Evolutionary conservation across 2,329 filamentous ascomycete genomes (phyloP).

Genomic region (Sclerotinia spermophila): DNA sequence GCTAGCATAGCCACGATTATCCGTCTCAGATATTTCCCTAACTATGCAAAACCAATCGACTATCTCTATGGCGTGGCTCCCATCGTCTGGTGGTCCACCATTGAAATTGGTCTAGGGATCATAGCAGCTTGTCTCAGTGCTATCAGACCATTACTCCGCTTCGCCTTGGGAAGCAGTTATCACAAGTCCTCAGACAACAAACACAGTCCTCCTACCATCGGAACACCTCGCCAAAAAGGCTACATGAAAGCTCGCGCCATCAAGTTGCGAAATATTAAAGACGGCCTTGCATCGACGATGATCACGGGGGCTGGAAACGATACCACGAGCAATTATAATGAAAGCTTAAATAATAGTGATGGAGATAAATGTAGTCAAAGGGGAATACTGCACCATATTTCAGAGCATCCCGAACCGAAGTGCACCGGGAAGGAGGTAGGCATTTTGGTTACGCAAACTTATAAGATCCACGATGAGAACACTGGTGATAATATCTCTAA

Average conservation of each 20-base stretch:
- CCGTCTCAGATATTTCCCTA: constrained; percentile 8
- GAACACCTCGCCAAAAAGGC: background rate
- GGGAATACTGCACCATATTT: background rate
- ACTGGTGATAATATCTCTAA: background rate
- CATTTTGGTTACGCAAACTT: constrained; percentile 5
- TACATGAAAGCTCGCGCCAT: constrained; percentile 3
- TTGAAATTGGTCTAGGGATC: constrained; percentile 7
- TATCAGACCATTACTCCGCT: background rate
- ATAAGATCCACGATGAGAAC: background rate
- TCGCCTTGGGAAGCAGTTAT: background rate
- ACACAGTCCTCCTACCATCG: background rate
- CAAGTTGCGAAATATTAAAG: constrained; percentile 1
- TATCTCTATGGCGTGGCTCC: constrained; percentile 14
- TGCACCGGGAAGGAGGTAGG: background rate
- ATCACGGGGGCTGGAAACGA: background rate
- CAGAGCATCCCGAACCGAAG: no score
- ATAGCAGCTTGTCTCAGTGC: background rate
- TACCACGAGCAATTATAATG: background rate
- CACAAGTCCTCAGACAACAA: background rate
- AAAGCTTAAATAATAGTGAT: background rate
- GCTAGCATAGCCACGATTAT: constrained; percentile 11
- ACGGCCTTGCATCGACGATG: background rate
- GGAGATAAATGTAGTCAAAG: constrained; percentile 12
- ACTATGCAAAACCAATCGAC: background rate
- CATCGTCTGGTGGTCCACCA: constrained; percentile 13